A percentile compares a stretch with the other conserved stretches of the same genome.
These are phyloP conservation scores for Ophiostoma himal-ulmi DNA, from an alignment of 2,329 filamentous ascomycete genomes.

Conservation along the genomic window DNA sequence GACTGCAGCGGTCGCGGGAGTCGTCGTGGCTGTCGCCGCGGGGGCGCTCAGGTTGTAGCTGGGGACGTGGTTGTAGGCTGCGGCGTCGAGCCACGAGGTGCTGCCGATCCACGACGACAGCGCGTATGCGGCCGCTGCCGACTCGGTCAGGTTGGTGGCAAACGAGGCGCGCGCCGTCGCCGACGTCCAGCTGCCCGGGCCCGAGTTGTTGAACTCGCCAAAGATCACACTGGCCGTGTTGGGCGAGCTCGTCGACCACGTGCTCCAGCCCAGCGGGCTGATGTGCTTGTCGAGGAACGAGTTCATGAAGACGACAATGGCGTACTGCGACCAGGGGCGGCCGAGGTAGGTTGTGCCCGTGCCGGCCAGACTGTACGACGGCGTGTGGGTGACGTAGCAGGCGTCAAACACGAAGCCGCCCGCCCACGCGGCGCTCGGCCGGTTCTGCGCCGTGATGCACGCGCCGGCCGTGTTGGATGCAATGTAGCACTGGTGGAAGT, in stretches of 20 bases:
- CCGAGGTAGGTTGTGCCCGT: constrained; percentile 43
- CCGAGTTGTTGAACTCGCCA: constrained; percentile 54
- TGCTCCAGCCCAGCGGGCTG: constrained; percentile 52
- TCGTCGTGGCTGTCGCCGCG: not conserved
- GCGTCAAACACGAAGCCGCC: constrained; percentile 29
- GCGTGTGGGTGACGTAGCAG: constrained; percentile 45
- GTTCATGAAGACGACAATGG: constrained; percentile 39
- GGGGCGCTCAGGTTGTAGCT: not conserved
- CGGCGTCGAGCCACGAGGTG: not conserved
- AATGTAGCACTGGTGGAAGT: constrained; percentile 36
- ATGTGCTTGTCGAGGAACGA: constrained; percentile 50
- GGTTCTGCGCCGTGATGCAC: constrained; percentile 34
- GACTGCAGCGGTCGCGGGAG: not conserved
- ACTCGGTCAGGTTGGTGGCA: constrained; percentile 37
- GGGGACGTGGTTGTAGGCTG: not conserved
- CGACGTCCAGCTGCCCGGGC: constrained; percentile 38
- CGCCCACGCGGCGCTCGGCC: constrained; percentile 30
- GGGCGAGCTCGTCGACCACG: constrained; percentile 34
- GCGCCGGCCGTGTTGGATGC: constrained; percentile 33
- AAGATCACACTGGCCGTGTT: constrained; percentile 35
- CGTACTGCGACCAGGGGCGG: constrained; percentile 43
- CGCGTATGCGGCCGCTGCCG: constrained; percentile 26
- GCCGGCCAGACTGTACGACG: constrained; percentile 36
- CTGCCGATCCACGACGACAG: not conserved
- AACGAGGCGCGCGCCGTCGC: constrained; percentile 31